These are phyloP conservation scores for Vitis rupestris DNA, from an alignment of 164 flowering plant species.

Conservation along the genomic window DNA sequence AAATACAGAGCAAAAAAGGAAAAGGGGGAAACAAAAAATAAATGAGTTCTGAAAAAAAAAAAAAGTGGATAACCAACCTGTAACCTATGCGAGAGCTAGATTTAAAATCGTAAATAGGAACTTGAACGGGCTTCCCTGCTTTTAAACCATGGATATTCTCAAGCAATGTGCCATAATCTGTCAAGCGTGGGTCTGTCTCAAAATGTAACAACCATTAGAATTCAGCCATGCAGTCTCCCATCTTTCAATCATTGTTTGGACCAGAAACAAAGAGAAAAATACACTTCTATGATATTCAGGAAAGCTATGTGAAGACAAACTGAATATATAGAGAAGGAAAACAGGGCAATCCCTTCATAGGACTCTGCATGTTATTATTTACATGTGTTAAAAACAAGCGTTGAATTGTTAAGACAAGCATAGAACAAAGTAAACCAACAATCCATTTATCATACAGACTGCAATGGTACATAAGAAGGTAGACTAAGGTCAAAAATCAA, in stretches of 20 bases:
- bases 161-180: conserved; percentile 90
- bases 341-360: too few relatives aligned
- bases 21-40: background rate
- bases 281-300: too few relatives aligned
- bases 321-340: too few relatives aligned
- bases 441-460: too few relatives aligned
- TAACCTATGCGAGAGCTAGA: conserved; percentile 84
- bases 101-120: conserved; percentile 96
- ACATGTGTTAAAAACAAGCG: too few relatives aligned
- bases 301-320: too few relatives aligned
- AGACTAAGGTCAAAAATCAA: too few relatives aligned
- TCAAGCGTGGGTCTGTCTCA: conserved; percentile 88
- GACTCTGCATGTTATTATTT: too few relatives aligned
- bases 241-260: background rate
- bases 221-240: background rate
- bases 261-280: background rate
- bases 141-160: conserved; percentile 76
- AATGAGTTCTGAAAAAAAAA: background rate
- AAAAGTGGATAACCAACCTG: conserved; percentile 49
- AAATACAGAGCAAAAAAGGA: too few relatives aligned
- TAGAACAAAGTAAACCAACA: too few relatives aligned
- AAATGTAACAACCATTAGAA: conserved; percentile 18
- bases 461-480: too few relatives aligned
- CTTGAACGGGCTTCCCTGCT: conserved; percentile 77
- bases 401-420: too few relatives aligned